Evolutionary conservation across 164 flowering plant genomes (phyloP).

Genomic region (Sextonia rubra): DNA sequence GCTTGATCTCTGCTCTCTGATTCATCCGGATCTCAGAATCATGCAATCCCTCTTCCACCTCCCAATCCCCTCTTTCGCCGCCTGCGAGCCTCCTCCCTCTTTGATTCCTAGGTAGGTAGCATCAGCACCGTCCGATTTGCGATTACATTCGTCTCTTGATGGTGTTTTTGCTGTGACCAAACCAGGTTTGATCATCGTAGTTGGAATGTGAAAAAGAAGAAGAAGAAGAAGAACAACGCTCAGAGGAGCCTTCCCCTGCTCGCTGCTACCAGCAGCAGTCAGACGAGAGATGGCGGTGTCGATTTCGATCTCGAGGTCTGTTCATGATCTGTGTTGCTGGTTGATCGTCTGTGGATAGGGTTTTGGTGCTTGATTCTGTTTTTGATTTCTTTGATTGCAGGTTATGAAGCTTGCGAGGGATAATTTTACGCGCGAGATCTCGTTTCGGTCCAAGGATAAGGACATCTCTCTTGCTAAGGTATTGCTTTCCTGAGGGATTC

Average conservation of each 20-base stretch:
- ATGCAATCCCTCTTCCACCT: too few relatives aligned
- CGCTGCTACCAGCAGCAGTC: constrained; percentile 21
- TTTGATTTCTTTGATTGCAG: constrained; percentile 18
- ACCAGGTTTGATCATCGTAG: constrained; percentile 27
- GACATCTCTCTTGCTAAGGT: constrained; percentile 66
- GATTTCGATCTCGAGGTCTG: constrained; percentile 26
- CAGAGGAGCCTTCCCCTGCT: constrained; percentile 17
- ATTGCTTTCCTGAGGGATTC: not conserved
- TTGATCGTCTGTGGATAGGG: not conserved
- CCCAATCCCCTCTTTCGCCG: too few relatives aligned
- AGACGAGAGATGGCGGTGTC: constrained; percentile 18
- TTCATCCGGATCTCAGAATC: too few relatives aligned
- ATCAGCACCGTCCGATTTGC: too few relatives aligned
- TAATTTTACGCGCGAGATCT: constrained; percentile 54
- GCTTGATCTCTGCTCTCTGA: too few relatives aligned
- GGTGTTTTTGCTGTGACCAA: constrained; percentile 11
- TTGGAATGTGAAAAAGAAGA: constrained; percentile 21
- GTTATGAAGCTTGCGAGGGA: constrained; percentile 49
- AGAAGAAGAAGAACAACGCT: constrained; percentile 20
- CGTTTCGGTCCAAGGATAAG: constrained; percentile 53
- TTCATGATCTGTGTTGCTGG: not conserved
- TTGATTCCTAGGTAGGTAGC: too few relatives aligned
- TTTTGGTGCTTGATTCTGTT: not conserved
- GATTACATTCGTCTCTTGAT: not conserved
- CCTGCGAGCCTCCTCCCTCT: too few relatives aligned